Base-by-base conservation (phyloP, 805 yeast genomes). In the Metschnikowia noctiluminum region DNA sequence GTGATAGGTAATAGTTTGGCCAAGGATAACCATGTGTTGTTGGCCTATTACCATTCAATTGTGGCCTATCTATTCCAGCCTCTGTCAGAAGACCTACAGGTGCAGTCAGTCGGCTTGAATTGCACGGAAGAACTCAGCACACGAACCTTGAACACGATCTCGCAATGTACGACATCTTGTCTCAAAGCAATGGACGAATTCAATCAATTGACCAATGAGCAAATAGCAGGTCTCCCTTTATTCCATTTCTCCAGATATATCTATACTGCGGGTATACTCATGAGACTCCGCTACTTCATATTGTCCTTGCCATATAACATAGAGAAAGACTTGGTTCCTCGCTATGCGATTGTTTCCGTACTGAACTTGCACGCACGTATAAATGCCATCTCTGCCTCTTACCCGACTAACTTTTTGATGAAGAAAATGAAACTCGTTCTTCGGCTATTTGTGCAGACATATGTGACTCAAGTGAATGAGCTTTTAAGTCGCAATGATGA, bases 21-120 rank as follows among this genome's bases (percentile, higher is more conserved):
- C 2, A 51, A 60, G 5, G 64, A 66, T 16, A 72, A 77, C 34
- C 73, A 71, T 49, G 69, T 73, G 35, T 59, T 73, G 37, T 62
- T 77, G 62, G 72, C 84, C 3, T 82, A 76, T 62, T 78, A 71
- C 57, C 80, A 77, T 57, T 79, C 87, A 0, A 83, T 83, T 26
- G 85, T 83, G 59, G 88, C 88, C 0, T 83, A 80, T 60, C 63
- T 84, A 13, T 79, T 81, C 57, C 88, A 84, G 60, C 87, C 86
- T 7, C 48, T 63, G 67, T 36, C 60, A 69, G 45, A 62, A 61
- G 59, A 53, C 31, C 45, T 55, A 38, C 52, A 49, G 34, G 47
- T 51, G 14, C 26, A 40, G 10, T 30, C 40, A 6, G 43, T 43
- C 8, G 50, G 50, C 16, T 37, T 38, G 10, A 44, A 49, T 15